phyloP scores from a whole-genome alignment of 192 early-diverging fungal genomes.

The Neocallimastix lanati region DNA sequence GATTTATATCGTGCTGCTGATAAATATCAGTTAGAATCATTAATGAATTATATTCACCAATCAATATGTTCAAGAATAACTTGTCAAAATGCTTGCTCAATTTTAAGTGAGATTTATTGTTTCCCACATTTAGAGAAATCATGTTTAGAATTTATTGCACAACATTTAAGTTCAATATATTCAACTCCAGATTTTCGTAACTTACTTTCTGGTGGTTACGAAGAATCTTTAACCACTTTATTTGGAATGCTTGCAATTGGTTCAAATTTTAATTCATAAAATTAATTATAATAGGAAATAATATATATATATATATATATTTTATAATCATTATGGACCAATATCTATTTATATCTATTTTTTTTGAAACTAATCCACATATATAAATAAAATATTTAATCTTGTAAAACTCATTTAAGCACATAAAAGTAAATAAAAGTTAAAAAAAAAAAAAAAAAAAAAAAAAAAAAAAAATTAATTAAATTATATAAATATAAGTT shows the following conservation, averaged over 20 bases:
- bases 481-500: no score
- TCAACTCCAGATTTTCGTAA: neutral
- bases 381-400: no score
- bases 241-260: neutral
- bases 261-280: neutral
- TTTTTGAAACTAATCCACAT: no score
- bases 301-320: no score
- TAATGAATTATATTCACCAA: neutral
- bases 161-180: neutral
- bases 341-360: no score
- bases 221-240: neutral
- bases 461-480: no score
- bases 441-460: no score
- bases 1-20: neutral
- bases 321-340: no score
- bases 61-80: neutral
- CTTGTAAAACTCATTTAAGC: no score
- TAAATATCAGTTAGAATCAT: neutral
- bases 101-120: neutral
- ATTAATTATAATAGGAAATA: no score
- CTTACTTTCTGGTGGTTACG: neutral
- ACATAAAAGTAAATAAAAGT: no score
- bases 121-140: neutral
- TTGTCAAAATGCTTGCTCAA: neutral
- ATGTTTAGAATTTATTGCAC: neutral